phyloP scores from a whole-genome alignment of 2,329 filamentous ascomycete species.

The Chrysoporthe deuterocubensis region DNA sequence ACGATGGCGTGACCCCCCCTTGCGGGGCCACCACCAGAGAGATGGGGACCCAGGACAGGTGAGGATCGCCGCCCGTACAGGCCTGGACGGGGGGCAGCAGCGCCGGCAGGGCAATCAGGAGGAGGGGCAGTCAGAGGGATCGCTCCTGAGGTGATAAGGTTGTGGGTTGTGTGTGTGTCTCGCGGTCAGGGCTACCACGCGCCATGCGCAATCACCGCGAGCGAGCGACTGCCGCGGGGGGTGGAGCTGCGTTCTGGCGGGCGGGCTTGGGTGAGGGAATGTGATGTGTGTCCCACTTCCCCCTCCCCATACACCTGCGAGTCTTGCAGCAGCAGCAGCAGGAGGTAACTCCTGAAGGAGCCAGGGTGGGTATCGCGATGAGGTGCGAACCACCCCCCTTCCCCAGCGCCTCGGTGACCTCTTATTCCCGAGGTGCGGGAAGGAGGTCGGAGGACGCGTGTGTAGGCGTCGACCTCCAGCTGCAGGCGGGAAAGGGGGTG shows the following conservation, averaged over 20 bases:
- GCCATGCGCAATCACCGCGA: background rate
- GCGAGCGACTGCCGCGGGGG: background rate
- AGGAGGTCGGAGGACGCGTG: slow-evolving; percentile 2
- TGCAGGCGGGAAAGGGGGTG: background rate
- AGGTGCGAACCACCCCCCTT: background rate
- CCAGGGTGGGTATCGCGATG: background rate
- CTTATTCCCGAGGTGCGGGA: slow-evolving; percentile 5
- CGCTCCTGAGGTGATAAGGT: slow-evolving; percentile 1
- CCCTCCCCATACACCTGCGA: no score
- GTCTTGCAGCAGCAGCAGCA: background rate
- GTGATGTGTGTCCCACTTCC: background rate
- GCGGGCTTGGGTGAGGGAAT: background rate
- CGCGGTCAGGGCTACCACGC: slow-evolving; percentile 5
- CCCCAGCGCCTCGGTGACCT: background rate
- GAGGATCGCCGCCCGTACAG: background rate
- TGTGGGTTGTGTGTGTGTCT: background rate
- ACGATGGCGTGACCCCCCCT: background rate
- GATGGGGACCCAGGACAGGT: background rate
- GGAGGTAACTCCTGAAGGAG: background rate
- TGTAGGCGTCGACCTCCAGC: background rate
- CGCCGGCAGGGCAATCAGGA: background rate
- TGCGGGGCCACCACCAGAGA: background rate
- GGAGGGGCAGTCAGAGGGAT: background rate
- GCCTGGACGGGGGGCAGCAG: background rate
- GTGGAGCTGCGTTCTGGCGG: background rate